Conservation (phyloP, 83 land plant genomes). For the Picea mariana region DNA sequence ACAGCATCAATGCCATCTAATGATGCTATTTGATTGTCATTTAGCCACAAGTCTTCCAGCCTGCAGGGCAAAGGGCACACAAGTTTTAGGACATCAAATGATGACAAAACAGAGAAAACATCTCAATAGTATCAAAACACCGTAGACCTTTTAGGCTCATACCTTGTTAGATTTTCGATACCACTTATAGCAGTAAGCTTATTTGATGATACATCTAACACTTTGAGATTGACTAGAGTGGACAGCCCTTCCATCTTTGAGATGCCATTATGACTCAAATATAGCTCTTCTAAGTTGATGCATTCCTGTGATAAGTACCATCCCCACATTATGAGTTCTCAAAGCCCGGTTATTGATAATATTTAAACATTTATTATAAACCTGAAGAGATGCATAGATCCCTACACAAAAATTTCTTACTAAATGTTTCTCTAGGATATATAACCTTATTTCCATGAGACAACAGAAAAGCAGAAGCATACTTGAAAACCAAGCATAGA, state of each 20-base stretch:
- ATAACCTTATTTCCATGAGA: constrained; percentile 1
- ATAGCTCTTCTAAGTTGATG: constrained; percentile 84
- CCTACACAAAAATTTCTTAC: background rate
- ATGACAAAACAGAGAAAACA: background rate
- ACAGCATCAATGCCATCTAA: constrained; percentile 69
- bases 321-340: background rate
- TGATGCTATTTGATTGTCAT: constrained; percentile 83
- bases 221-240: constrained; percentile 72
- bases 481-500: constrained; percentile 93
- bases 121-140: background rate
- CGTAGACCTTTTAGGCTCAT: background rate
- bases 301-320: constrained; percentile 62
- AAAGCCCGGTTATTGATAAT: background rate
- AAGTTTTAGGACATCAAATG: background rate
- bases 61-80: constrained; percentile 33
- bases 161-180: constrained; percentile 68
- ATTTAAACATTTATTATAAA: background rate
- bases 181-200: constrained; percentile 67
- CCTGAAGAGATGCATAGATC: background rate
- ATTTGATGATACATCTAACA: constrained; percentile 91
- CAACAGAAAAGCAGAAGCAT: constrained; percentile 9
- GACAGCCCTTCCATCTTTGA: constrained; percentile 90
- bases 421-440: background rate
- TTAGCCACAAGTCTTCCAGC: constrained; percentile 97
- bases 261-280: constrained; percentile 95